phyloP scores from a whole-genome alignment of 306 rosid species.

The Hippophae rhamnoides region DNA sequence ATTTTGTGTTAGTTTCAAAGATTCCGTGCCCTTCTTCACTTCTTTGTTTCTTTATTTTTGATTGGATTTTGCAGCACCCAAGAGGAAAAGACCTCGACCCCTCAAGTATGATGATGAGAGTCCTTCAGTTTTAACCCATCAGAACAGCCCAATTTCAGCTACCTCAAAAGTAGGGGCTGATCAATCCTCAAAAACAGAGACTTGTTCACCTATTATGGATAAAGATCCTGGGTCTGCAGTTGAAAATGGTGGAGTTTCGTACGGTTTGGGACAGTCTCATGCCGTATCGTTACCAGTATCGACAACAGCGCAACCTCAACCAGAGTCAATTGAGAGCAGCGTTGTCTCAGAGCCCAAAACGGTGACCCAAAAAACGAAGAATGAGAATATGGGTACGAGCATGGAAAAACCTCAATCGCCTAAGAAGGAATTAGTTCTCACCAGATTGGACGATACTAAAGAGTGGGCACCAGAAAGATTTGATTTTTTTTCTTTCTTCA shows the following conservation, averaged over 20 bases:
- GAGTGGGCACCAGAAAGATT: slow-evolving; percentile 45
- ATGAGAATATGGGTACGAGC: slow-evolving; percentile 32
- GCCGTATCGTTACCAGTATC: slow-evolving; percentile 26
- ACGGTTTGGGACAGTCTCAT: slow-evolving; percentile 24
- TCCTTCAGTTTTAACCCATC: slow-evolving; percentile 26
- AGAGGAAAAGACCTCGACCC: slow-evolving; percentile 80
- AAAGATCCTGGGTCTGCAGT: slow-evolving; percentile 44
- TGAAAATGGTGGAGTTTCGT: slow-evolving; percentile 38
- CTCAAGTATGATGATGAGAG: slow-evolving; percentile 65
- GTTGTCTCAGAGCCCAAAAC: slow-evolving; percentile 30
- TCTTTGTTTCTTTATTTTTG: slow-evolving; percentile 5
- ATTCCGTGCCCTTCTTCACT: slow-evolving; percentile 2
- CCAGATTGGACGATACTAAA: slow-evolving; percentile 61
- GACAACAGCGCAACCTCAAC: slow-evolving; percentile 22
- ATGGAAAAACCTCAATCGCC: slow-evolving; percentile 71
- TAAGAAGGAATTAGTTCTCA: slow-evolving; percentile 36
- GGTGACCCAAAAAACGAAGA: slow-evolving; percentile 36
- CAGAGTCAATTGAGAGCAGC: slow-evolving; percentile 29
- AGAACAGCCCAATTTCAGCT: slow-evolving; percentile 46
- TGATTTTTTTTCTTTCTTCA: slow-evolving; percentile 1
- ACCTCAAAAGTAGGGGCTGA: slow-evolving; percentile 34
- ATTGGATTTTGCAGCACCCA: slow-evolving; percentile 47
- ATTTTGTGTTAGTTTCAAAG: background rate
- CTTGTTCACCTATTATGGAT: slow-evolving; percentile 34
- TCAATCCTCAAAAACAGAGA: slow-evolving; percentile 42